phyloP scores from a whole-genome alignment of 192 early-diverging fungal species.

The Gaertneriomyces sp. region DNA sequence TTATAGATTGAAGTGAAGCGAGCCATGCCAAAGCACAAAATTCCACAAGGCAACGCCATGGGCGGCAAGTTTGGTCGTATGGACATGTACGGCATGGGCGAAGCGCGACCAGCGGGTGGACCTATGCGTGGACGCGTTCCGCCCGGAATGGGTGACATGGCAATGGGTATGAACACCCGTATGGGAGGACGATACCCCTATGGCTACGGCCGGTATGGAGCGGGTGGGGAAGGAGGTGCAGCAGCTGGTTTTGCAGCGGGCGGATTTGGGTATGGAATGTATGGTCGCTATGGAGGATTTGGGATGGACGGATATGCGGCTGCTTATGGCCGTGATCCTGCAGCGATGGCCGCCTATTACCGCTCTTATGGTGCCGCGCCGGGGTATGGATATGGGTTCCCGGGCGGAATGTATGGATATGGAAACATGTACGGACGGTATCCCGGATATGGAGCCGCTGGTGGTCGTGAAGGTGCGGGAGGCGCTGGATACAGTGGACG shows the following conservation, averaged over 20 bases:
- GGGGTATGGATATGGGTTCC: neutral
- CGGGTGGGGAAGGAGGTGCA: constrained; percentile 23
- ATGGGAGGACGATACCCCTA: constrained; percentile 35
- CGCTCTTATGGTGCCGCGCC: neutral
- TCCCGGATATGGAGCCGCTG: constrained; percentile 18
- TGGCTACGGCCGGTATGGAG: constrained; percentile 34
- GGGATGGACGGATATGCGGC: constrained; percentile 32
- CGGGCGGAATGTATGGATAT: constrained; percentile 11
- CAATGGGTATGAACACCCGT: constrained; percentile 23
- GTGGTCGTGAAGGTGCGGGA: constrained; percentile 19
- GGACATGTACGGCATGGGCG: constrained; percentile 16
- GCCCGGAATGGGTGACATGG: constrained; percentile 27
- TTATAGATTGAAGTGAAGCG: constrained; percentile 65
- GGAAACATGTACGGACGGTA: constrained; percentile 18
- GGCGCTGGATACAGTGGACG: constrained; percentile 20
- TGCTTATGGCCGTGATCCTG: constrained; percentile 20
- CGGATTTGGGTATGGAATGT: constrained; percentile 28
- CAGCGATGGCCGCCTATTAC: constrained; percentile 23
- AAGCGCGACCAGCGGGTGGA: constrained; percentile 15
- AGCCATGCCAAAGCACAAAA: constrained; percentile 61
- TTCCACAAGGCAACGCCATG: constrained; percentile 2
- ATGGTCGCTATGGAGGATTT: constrained; percentile 35
- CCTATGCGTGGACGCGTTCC: constrained; percentile 28
- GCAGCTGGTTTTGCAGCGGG: constrained; percentile 19
- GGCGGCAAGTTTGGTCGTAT: constrained; percentile 28